Percentiles rank a stretch among this genome's conserved stretches.
phyloP scores from a whole-genome alignment of 352 stramenopile species.

The Globisporangium rhizosaccharum region DNA sequence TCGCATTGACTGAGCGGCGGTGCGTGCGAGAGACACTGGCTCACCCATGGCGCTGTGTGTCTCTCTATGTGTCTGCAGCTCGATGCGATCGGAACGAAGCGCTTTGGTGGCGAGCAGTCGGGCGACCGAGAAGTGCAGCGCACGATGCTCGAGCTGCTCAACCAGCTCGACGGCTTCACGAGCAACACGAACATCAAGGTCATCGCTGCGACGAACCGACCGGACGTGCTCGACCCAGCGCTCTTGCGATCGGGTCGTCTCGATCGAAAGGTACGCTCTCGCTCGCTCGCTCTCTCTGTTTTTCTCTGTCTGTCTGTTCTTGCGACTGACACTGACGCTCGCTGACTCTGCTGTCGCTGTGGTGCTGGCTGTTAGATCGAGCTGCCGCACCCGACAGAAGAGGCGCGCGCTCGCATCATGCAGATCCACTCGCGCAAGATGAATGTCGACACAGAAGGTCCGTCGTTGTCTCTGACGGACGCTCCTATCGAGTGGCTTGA shows the following conservation, averaged over 20 bases:
- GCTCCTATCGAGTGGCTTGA: not conserved
- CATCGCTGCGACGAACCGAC: constrained; percentile 97
- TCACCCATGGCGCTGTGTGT: not conserved
- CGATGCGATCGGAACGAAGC: constrained; percentile 98
- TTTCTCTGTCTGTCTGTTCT: not conserved
- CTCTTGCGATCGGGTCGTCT: constrained; percentile 90
- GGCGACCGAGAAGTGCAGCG: constrained; percentile 97
- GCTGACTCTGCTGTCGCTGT: not conserved
- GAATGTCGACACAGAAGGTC: constrained; percentile 91
- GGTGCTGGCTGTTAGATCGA: constrained; percentile 85
- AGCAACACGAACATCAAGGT: constrained; percentile 99
- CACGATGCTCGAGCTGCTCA: constrained; percentile 98
- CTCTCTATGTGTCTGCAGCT: constrained; percentile 38
- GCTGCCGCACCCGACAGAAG: constrained; percentile 96
- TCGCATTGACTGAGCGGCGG: not conserved
- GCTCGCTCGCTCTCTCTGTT: not conserved
- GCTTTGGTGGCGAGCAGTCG: constrained; percentile 96
- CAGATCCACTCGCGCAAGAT: constrained; percentile 98
- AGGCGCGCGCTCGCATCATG: constrained; percentile 94
- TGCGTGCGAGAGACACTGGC: not conserved
- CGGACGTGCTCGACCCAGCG: constrained; percentile 95
- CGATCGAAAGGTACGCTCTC: constrained; percentile 88
- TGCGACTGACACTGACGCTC: not conserved
- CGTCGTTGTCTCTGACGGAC: not conserved
- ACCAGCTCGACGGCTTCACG: constrained; percentile 97